Conservation (phyloP, 2,329 filamentous ascomycete species). For the Penicillium verrucosum region DNA sequence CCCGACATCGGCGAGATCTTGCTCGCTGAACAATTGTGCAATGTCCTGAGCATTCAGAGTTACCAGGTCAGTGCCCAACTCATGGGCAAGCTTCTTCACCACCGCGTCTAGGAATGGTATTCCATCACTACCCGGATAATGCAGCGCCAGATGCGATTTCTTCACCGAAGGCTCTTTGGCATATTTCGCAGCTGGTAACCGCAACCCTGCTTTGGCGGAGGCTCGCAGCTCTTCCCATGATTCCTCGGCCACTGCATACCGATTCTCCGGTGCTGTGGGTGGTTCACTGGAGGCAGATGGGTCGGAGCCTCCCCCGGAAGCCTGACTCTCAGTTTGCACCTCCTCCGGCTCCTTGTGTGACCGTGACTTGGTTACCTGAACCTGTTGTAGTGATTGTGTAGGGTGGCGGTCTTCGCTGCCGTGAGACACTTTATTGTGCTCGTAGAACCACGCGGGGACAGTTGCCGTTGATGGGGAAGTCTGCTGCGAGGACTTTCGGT, state of each 20-base stretch:
- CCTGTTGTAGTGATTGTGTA: constrained; percentile 19
- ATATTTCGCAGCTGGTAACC: constrained; percentile 38
- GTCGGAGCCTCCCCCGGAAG: constrained; percentile 28
- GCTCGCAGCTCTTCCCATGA: constrained; percentile 51
- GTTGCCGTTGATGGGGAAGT: constrained; percentile 19
- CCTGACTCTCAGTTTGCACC: constrained; percentile 5
- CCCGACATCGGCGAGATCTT: constrained; percentile 37
- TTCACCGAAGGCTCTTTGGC: constrained; percentile 47
- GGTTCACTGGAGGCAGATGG: constrained; percentile 20
- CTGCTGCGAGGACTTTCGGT: constrained; percentile 27
- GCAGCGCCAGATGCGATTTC: constrained; percentile 58
- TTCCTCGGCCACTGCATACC: constrained; percentile 41
- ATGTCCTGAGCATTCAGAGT: constrained; percentile 48
- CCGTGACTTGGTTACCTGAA: constrained; percentile 27
- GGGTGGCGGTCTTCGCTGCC: constrained; percentile 11
- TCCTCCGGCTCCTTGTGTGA: constrained; percentile 18
- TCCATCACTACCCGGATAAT: constrained; percentile 57
- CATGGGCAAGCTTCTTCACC: constrained; percentile 61
- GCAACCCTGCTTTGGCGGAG: constrained; percentile 51
- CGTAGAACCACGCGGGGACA: constrained; percentile 40
- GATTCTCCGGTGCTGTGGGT: constrained; percentile 20
- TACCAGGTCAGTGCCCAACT: constrained; percentile 48
- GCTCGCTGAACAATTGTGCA: constrained; percentile 43
- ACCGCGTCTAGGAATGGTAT: constrained; percentile 56
- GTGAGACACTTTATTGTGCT: constrained; percentile 33